phyloP scores from a whole-genome alignment of 2,329 filamentous ascomycete species.

The Dothiorella sarmentorum region DNA sequence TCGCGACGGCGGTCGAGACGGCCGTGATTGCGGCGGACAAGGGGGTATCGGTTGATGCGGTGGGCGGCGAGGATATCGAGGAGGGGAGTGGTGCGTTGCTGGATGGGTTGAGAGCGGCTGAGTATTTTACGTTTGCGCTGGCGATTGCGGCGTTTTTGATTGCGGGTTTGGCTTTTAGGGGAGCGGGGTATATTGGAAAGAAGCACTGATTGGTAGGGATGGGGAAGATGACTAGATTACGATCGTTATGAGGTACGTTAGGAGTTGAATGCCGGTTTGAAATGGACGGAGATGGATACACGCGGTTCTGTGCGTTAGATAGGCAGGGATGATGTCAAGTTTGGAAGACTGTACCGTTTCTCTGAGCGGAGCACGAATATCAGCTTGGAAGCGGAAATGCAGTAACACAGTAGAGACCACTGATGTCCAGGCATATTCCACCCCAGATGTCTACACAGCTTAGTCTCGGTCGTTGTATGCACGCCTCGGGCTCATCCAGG shows the following conservation, averaged over 20 bases:
- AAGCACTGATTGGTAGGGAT: not conserved
- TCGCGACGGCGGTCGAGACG: constrained; percentile 60
- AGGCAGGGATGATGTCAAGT: too few relatives aligned
- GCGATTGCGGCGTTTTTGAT: not conserved
- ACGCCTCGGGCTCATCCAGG: too few relatives aligned
- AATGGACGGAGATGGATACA: too few relatives aligned
- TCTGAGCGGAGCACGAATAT: too few relatives aligned
- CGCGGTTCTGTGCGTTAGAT: too few relatives aligned
- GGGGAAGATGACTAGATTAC: not conserved
- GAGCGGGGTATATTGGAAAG: constrained; percentile 26
- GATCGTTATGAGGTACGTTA: constrained; percentile 9
- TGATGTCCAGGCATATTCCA: too few relatives aligned
- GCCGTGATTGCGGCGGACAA: constrained; percentile 54
- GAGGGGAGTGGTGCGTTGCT: constrained; percentile 23
- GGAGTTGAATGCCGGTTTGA: not conserved
- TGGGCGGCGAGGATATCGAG: constrained; percentile 17
- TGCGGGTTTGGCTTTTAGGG: constrained; percentile 24
- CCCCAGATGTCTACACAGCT: too few relatives aligned
- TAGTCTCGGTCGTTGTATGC: too few relatives aligned
- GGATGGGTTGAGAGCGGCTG: constrained; percentile 26
- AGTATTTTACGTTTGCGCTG: constrained; percentile 7
- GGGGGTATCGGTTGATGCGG: constrained; percentile 27
- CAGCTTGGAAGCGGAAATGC: too few relatives aligned
- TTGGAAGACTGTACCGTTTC: too few relatives aligned
- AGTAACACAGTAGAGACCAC: too few relatives aligned